Evolutionary conservation across 139 green algal genomes (phyloP), one percentile per base, ranked within the genome.

Genomic region (Monoraphidium neglectum): DNA sequence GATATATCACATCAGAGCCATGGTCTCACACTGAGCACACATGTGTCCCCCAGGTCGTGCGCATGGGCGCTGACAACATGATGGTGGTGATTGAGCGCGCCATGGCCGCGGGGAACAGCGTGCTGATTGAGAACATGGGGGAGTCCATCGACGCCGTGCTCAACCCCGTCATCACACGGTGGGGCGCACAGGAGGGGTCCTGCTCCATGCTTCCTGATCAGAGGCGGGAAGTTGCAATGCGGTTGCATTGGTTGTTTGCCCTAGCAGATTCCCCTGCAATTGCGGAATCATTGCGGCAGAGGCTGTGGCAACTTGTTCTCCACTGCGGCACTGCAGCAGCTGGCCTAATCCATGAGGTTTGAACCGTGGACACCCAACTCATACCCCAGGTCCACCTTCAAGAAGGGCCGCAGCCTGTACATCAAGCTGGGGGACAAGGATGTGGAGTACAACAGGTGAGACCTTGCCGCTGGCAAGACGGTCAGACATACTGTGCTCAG

Each of bases 91-190:
- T 97, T 81, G 92, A 97, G 88, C 82, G 87, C 12, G 92, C 92
- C 56, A 92, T 97, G 30, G 92, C 95, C 84, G 81, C 85, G 2
- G 92, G 92, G 38, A 73, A 91, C 65, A 88, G 71, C 30, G 90
- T 97, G 76, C 84, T 97, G 37, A 89, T 97, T 43, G 92, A 97
- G 80, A 95, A 95, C 87, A 95, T 97, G 90, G 92, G 82, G 33
- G 92, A 97, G 86, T 80, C 81, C 10, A 94, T 97, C 35, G 92
- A 97, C 72, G 92, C 92, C 24, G 92, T 95, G 63, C 85, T 95
- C 47, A 93, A 88, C 71, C 90, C 92, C 8, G 84, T 95, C 77
- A 94, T 97, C 84, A 97, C 92, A 13, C 83, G 92, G 73, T 79
- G 30, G 13, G 63, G 57, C 12, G n/a, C n/a, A n/a, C n/a, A n/a